Conservation (phyloP, 805 yeast genomes). For the Zygotorulaspora chibaensis region DNA sequence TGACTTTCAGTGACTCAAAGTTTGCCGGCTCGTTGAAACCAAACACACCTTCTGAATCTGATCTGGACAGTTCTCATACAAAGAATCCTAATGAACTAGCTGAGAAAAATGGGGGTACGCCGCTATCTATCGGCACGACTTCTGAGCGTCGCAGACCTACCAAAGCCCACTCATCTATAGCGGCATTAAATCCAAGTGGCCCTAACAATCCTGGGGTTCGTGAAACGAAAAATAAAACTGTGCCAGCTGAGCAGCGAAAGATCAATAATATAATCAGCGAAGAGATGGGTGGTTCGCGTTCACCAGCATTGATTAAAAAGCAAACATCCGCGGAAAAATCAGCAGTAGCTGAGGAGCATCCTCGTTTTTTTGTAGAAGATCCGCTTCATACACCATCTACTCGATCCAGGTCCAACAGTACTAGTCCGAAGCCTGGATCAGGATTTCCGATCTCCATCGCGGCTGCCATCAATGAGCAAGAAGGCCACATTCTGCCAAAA, state of each 20-base stretch:
- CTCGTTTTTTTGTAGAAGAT: constrained; percentile 72
- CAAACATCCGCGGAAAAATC: neutral
- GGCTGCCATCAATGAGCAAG: constrained; percentile 5
- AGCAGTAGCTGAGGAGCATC: constrained; percentile 50
- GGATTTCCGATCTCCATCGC: constrained; percentile 4
- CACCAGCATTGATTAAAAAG: neutral
- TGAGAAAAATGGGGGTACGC: constrained; percentile 3
- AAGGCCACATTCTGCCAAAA: constrained; percentile 8
- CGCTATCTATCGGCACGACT: neutral
- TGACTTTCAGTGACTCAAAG: constrained; percentile 30
- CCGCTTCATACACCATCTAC: constrained; percentile 43
- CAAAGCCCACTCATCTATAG: constrained; percentile 8
- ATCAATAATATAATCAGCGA: constrained; percentile 6
- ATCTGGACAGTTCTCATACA: constrained; percentile 6
- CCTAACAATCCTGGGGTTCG: constrained; percentile 1
- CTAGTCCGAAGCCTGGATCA: constrained; percentile 22
- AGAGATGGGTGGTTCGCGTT: constrained; percentile 4
- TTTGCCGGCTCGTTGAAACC: constrained; percentile 14
- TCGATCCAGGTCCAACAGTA: constrained; percentile 21
- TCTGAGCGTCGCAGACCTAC: constrained; percentile 12
- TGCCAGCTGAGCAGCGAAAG: constrained; percentile 7
- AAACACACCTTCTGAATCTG: constrained; percentile 5
- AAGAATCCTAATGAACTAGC: constrained; percentile 13
- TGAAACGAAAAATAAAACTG: constrained; percentile 1
- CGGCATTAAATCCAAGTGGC: constrained; percentile 5